Conservation (phyloP, 805 yeast species). For the Kuraishia cidri region DNA sequence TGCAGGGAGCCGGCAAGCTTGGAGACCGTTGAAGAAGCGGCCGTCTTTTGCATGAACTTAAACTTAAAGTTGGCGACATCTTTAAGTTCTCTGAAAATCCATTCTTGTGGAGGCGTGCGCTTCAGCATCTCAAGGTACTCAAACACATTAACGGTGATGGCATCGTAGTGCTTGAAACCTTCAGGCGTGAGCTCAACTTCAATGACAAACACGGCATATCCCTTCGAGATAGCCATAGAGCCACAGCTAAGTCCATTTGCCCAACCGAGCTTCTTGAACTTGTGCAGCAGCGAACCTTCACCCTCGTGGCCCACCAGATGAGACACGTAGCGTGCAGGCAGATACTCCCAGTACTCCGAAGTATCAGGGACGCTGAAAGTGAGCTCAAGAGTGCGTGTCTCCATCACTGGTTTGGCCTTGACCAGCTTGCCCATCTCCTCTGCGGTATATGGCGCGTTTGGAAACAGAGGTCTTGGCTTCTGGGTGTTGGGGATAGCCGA, state of each 20-base stretch:
- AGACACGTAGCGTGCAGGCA: constrained; percentile 63
- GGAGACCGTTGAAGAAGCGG: constrained; percentile 69
- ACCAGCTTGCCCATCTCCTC: constrained; percentile 45
- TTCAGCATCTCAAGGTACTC: constrained; percentile 63
- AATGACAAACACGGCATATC: constrained; percentile 57
- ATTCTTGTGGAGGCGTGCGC: constrained; percentile 54
- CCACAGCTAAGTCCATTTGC: constrained; percentile 77
- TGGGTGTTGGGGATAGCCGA: constrained; percentile 47
- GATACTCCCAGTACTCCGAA: constrained; percentile 52
- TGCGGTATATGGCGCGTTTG: constrained; percentile 36
- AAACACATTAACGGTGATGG: constrained; percentile 51
- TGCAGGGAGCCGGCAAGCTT: constrained; percentile 54
- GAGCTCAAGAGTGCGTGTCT: constrained; percentile 56
- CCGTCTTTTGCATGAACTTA: constrained; percentile 70
- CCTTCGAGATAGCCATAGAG: constrained; percentile 53
- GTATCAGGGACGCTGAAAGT: constrained; percentile 73
- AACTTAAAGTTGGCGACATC: constrained; percentile 63
- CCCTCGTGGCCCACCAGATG: constrained; percentile 93
- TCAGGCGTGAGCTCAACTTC: constrained; percentile 67
- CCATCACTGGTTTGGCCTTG: constrained; percentile 77
- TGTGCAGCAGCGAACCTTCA: constrained; percentile 69
- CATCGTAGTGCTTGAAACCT: constrained; percentile 60
- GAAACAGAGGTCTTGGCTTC: constrained; percentile 34
- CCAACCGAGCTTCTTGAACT: constrained; percentile 67
- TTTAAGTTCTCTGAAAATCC: constrained; percentile 73